Conservation (phyloP, 2,329 filamentous ascomycete genomes). For the Metarhizium guizhouense region DNA sequence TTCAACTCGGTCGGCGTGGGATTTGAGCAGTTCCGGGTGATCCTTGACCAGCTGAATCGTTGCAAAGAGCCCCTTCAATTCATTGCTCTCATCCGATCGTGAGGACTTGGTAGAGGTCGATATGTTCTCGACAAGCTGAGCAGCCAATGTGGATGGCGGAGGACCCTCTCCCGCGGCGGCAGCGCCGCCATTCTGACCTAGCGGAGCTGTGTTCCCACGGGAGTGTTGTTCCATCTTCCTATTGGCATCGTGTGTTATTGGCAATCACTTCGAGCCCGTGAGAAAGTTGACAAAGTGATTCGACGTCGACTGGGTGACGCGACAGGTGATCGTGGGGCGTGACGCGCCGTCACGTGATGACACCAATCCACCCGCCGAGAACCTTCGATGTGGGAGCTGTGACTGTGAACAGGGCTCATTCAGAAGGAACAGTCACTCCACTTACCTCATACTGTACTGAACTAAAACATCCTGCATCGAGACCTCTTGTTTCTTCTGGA, state of each 20-base stretch:
- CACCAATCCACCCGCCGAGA: too few relatives aligned
- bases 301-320: background rate
- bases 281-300: background rate
- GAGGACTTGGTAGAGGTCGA: conserved; percentile 54
- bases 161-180: conserved; percentile 18
- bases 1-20: conserved; percentile 55
- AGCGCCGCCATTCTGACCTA: conserved; percentile 9
- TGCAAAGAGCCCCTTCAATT: conserved; percentile 61
- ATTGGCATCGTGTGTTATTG: conserved; percentile 14
- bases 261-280: background rate
- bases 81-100: conserved; percentile 58
- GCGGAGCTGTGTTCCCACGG: conserved; percentile 11
- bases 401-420: too few relatives aligned
- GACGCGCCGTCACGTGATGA: conserved; percentile 8
- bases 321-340: background rate
- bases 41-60: conserved; percentile 47
- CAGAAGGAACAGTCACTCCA: too few relatives aligned
- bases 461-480: too few relatives aligned
- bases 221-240: conserved; percentile 19
- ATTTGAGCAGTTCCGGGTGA: conserved; percentile 44
- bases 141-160: conserved; percentile 76
- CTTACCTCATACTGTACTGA: too few relatives aligned
- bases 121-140: conserved; percentile 77
- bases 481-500: too few relatives aligned
- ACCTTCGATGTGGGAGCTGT: too few relatives aligned